phyloP scores from a whole-genome alignment of 805 yeast species.

The Kazachstania psychrophila region DNA sequence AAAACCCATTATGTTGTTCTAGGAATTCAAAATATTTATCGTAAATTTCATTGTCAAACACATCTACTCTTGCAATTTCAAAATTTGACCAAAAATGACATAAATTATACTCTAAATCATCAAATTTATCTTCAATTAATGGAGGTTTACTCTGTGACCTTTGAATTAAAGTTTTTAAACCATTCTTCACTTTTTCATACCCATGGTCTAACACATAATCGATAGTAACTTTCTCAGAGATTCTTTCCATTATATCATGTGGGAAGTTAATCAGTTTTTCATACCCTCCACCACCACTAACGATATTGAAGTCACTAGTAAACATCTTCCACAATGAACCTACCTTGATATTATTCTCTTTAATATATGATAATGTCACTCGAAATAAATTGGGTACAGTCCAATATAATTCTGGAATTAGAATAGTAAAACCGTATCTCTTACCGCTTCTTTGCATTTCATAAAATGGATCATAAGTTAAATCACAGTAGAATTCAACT shows the following conservation, averaged over 20 bases:
- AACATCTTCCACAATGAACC: constrained; percentile 68
- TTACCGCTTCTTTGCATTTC: constrained; percentile 66
- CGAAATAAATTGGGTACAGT: constrained; percentile 79
- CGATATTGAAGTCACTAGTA: constrained; percentile 33
- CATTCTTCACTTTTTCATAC: constrained; percentile 9
- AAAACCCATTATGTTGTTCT: constrained; percentile 74
- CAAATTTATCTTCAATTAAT: constrained; percentile 45
- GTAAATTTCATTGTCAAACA: constrained; percentile 60
- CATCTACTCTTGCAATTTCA: constrained; percentile 77
- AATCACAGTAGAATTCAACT: constrained; percentile 81
- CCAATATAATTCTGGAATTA: constrained; percentile 66
- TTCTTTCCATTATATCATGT: constrained; percentile 18
- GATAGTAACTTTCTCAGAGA: constrained; percentile 26
- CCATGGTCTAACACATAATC: constrained; percentile 23
- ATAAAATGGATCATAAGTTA: constrained; percentile 82
- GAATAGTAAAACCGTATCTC: constrained; percentile 76
- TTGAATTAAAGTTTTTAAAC: constrained; percentile 32
- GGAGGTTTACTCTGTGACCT: constrained; percentile 29
- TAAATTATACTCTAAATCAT: constrained; percentile 59
- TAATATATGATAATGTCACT: constrained; percentile 56
- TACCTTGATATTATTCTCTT: constrained; percentile 36
- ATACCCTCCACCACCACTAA: constrained; percentile 29
- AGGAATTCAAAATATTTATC: constrained; percentile 56
- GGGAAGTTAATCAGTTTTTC: constrained; percentile 23
- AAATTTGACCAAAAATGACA: constrained; percentile 93